phyloP scores from a whole-genome alignment of 768 basidiomycete genomes.

The Amanita brunnescens region DNA sequence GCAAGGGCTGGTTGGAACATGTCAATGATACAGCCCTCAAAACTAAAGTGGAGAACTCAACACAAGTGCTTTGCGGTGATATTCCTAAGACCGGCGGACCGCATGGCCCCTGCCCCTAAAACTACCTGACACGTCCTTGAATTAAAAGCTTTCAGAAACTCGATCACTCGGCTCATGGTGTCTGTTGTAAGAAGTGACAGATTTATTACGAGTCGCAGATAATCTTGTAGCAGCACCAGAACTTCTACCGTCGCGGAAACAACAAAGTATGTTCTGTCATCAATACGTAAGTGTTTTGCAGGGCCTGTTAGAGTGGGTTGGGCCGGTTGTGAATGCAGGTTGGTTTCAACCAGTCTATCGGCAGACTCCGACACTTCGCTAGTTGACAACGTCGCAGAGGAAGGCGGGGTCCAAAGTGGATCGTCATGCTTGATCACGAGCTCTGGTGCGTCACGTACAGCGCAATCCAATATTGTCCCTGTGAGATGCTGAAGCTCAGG shows the following conservation, averaged over 20 bases:
- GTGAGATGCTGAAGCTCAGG: conserved; percentile 58
- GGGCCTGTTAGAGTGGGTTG: conserved; percentile 10
- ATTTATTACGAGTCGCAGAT: conserved; percentile 82
- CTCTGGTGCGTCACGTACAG: conserved; percentile 73
- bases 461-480: conserved; percentile 69
- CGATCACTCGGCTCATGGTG: conserved; percentile 89
- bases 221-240: conserved; percentile 68
- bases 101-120: conserved; percentile 97
- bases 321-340: neutral
- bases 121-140: conserved; percentile 98
- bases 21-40: conserved; percentile 6
- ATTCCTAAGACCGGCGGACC: conserved; percentile 93
- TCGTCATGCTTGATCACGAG: conserved; percentile 34
- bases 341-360: neutral
- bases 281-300: conserved; percentile 63
- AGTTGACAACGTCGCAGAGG: conserved; percentile 3
- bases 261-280: conserved; percentile 77
- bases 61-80: conserved; percentile 99
- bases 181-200: conserved; percentile 86
- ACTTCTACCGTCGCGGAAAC: conserved; percentile 81
- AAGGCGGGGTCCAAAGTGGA: conserved; percentile 15
- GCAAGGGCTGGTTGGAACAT: conserved; percentile 60
- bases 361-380: neutral
- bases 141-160: conserved; percentile 96
- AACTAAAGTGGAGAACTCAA: conserved; percentile 16